Evolutionary conservation across 2,329 filamentous ascomycete species (phyloP).

Genomic region (Capronia epimyces): DNA sequence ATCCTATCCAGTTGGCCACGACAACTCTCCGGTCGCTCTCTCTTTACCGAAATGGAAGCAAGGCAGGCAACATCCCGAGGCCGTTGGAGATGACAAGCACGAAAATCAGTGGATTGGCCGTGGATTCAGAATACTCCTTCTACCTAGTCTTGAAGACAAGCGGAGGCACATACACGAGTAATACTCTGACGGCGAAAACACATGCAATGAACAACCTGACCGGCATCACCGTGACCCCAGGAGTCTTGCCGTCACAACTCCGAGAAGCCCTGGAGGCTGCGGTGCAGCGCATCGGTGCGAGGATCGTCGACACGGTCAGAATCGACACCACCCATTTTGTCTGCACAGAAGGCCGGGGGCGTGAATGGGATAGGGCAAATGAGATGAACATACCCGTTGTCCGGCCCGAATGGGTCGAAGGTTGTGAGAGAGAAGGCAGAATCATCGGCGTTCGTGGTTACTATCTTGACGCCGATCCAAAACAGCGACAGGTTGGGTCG

Average conservation of each 20-base stretch:
- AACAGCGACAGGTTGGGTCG: constrained; percentile 48
- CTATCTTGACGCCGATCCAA: constrained; percentile 81
- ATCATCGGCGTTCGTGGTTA: constrained; percentile 94
- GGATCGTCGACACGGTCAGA: constrained; percentile 79
- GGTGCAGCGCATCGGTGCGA: constrained; percentile 84
- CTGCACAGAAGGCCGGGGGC: constrained; percentile 84
- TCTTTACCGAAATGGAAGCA: constrained; percentile 91
- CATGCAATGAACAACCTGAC: constrained; percentile 98
- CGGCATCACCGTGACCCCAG: constrained; percentile 89
- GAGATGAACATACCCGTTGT: constrained; percentile 98
- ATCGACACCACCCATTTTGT: constrained; percentile 99
- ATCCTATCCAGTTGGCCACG: constrained; percentile 86
- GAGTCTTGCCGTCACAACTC: constrained; percentile 68
- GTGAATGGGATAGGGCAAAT: constrained; percentile 90
- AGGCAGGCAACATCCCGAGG: constrained; percentile 88
- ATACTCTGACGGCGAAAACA: constrained; percentile 78
- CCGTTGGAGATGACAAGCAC: constrained; percentile 85
- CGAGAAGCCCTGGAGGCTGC: constrained; percentile 69
- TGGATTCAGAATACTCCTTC: constrained; percentile 94
- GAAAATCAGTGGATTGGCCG: constrained; percentile 92
- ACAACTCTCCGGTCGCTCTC: constrained; percentile 84
- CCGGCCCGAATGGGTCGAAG: constrained; percentile 92
- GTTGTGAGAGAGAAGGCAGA: constrained; percentile 86
- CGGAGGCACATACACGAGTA: constrained; percentile 78
- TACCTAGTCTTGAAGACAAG: constrained; percentile 86